Percentiles rank a stretch among this genome's conserved stretches.
phyloP scores from a whole-genome alignment of 495 filamentous ascomycete species.

The Monascus purpureus region DNA sequence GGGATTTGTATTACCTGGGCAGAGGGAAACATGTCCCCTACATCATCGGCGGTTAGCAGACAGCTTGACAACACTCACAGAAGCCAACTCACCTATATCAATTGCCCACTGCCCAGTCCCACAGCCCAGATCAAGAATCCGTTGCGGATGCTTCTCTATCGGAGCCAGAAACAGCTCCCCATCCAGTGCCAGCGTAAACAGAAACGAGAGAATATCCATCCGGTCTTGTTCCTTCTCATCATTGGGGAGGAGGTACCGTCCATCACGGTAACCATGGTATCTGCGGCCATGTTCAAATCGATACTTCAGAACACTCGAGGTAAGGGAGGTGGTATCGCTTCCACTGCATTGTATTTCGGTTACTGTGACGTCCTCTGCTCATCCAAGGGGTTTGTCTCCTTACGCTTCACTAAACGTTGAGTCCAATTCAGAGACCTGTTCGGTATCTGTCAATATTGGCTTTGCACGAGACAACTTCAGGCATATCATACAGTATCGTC shows the following conservation, averaged over 20 bases:
- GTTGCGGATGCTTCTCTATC: constrained; percentile 16
- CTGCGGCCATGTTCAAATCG: constrained; percentile 30
- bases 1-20: not conserved
- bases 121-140: constrained; percentile 26
- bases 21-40: not conserved
- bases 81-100: constrained; percentile 26
- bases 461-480: not conserved
- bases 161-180: constrained; percentile 41
- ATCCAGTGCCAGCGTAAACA: constrained; percentile 37
- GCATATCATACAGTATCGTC: not conserved
- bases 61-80: too few species aligned
- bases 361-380: too few species aligned
- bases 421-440: not conserved
- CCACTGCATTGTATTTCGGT: too few species aligned
- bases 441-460: not conserved
- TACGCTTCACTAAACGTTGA: not conserved
- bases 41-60: not conserved
- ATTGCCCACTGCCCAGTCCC: constrained; percentile 35
- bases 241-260: constrained; percentile 31
- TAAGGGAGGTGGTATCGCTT: constrained; percentile 24
- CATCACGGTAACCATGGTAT: constrained; percentile 30
- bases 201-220: constrained; percentile 49
- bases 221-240: constrained; percentile 33
- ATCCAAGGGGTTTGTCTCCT: too few species aligned
- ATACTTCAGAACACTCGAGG: constrained; percentile 39